phyloP scores from a whole-genome alignment of 148 eudicot species.

The Rhododendron henanense region DNA sequence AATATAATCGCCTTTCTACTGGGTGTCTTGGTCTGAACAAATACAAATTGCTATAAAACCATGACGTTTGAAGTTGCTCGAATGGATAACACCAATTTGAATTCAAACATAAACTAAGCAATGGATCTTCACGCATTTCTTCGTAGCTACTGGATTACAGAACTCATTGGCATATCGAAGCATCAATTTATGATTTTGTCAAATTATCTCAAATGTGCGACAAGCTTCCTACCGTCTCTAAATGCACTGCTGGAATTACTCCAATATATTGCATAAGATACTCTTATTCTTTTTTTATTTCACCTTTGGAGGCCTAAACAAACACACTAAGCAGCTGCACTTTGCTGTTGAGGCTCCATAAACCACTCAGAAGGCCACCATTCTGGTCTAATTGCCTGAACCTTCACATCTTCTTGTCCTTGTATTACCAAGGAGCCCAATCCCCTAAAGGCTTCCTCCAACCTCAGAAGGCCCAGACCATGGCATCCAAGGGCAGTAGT shows the following conservation, averaged over 20 bases:
- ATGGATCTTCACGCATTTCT: background rate
- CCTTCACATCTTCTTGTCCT: constrained; percentile 62
- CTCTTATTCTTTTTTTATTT: background rate
- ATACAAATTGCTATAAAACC: background rate
- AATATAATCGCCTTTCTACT: background rate
- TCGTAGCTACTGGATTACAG: background rate
- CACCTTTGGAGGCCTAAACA: background rate
- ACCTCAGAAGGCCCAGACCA: constrained; percentile 72
- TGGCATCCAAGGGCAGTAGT: constrained; percentile 77
- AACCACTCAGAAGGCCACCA: constrained; percentile 96
- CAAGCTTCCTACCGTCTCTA: background rate
- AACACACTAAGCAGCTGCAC: constrained; percentile 28
- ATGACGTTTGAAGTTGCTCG: background rate
- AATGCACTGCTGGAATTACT: background rate
- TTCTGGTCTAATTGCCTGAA: constrained; percentile 59
- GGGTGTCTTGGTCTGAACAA: background rate
- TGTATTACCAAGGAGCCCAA: constrained; percentile 42
- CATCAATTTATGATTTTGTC: background rate
- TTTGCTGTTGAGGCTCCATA: constrained; percentile 37
- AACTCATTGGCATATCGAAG: background rate
- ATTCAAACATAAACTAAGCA: background rate
- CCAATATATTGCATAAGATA: background rate
- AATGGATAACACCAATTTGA: background rate
- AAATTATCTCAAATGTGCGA: background rate
- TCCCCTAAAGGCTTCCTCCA: constrained; percentile 66